A percentile compares a stretch with the other conserved stretches of the same genome.
Evolutionary conservation across 805 yeast genomes (phyloP).

Genomic region (Schwanniomyces occidentalis): DNA sequence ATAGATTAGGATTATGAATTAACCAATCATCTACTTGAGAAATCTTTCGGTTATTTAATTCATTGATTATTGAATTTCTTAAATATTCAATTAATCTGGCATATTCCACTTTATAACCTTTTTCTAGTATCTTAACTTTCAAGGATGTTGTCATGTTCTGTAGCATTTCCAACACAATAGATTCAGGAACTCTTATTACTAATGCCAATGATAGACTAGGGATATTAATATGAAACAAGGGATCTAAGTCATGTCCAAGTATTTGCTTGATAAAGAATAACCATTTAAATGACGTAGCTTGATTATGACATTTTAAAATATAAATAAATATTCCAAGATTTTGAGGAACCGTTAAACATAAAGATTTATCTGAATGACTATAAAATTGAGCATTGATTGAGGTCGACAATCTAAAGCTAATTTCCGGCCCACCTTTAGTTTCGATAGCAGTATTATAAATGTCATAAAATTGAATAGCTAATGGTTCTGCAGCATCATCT

Average conservation of each 20-base stretch:
- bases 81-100: slow-evolving; percentile 38
- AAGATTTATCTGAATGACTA: slow-evolving; percentile 68
- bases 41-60: slow-evolving; percentile 20
- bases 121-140: slow-evolving; percentile 9
- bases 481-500: slow-evolving; percentile 49
- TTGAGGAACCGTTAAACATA: slow-evolving; percentile 46
- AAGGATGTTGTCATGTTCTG: slow-evolving; percentile 9
- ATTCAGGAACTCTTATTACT: slow-evolving; percentile 48
- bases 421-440: slow-evolving; percentile 21
- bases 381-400: slow-evolving; percentile 49
- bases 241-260: slow-evolving; percentile 35
- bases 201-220: slow-evolving; percentile 49
- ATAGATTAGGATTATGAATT: slow-evolving; percentile 25
- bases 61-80: slow-evolving; percentile 33
- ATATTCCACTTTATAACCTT: slow-evolving; percentile 25
- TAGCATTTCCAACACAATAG: slow-evolving; percentile 19
- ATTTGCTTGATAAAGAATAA: slow-evolving; percentile 53
- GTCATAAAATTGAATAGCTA: slow-evolving; percentile 64
- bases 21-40: slow-evolving; percentile 16
- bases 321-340: slow-evolving; percentile 37
- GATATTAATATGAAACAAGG: slow-evolving; percentile 36
- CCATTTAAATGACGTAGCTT: slow-evolving; percentile 62
- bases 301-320: slow-evolving; percentile 56
- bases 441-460: slow-evolving; percentile 31
- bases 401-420: slow-evolving; percentile 16